Percentiles rank a stretch among this genome's conserved stretches.
Evolutionary conservation across 495 filamentous ascomycete species (phyloP).

Genomic region (Penicillium coffeae): DNA sequence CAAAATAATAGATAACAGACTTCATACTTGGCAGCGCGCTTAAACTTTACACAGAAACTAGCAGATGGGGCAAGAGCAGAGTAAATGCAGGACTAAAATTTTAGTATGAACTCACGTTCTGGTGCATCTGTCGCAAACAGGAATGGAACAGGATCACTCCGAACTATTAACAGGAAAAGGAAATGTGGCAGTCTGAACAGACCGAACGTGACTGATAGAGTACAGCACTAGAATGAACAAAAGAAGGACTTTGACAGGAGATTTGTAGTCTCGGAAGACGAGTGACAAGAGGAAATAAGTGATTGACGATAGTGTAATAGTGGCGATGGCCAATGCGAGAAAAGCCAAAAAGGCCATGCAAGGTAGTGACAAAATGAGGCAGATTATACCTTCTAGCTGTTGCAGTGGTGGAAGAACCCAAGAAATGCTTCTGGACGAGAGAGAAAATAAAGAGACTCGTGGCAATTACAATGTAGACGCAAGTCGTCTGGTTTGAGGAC

Average conservation of each 20-base stretch:
- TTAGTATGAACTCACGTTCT: constrained; percentile 17
- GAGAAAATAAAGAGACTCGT: constrained; percentile 31
- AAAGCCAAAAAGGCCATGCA: constrained; percentile 13
- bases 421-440: constrained; percentile 11
- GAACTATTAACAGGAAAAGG: constrained; percentile 22
- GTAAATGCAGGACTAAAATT: constrained; percentile 6
- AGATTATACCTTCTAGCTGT: neutral
- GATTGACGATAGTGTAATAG: constrained; percentile 5
- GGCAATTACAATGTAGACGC: constrained; percentile 21
- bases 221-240: constrained; percentile 1
- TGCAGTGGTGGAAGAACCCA: neutral
- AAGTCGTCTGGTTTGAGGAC: constrained; percentile 26
- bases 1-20: constrained; percentile 4
- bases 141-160: constrained; percentile 2
- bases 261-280: neutral
- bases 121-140: constrained; percentile 17
- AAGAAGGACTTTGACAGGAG: constrained; percentile 1
- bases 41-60: no score
- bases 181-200: neutral
- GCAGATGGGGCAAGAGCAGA: neutral
- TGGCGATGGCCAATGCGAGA: neutral
- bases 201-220: constrained; percentile 5
- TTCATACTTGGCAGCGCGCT: no score
- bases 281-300: constrained; percentile 14
- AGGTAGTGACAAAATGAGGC: neutral